Evolutionary conservation across 371 early-diverging fungal genomes (phyloP).

Genomic region (Haplosporangium sp.): DNA sequence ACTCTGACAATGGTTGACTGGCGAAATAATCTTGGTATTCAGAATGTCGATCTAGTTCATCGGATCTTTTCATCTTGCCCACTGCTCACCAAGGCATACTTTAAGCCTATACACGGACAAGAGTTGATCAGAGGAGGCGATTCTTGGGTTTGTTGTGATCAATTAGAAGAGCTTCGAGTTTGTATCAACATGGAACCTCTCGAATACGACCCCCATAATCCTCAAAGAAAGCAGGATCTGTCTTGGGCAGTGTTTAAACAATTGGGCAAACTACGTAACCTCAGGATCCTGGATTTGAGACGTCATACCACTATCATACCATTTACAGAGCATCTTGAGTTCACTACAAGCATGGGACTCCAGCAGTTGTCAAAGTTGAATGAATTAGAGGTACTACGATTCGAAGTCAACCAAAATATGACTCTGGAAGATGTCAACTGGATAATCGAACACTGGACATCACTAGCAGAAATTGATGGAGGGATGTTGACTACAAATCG

Average conservation of each 20-base stretch:
- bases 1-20: background rate
- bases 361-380: background rate
- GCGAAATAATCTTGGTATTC: background rate
- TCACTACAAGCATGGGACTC: background rate
- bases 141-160: conserved; percentile 4
- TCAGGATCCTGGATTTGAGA: background rate
- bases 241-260: background rate
- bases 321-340: background rate
- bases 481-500: background rate
- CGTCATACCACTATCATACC: too few species aligned
- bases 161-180: background rate
- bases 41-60: background rate
- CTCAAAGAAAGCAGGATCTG: background rate
- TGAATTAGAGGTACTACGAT: background rate
- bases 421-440: background rate
- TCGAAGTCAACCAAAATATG: background rate
- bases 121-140: background rate
- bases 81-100: background rate
- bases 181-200: background rate
- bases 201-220: background rate
- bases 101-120: background rate
- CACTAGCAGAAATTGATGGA: background rate
- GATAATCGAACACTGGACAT: background rate
- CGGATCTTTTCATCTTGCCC: background rate
- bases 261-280: background rate